These are phyloP conservation scores for Stentor roeselii DNA, from an alignment of 73 alveolate species.

Conservation along the genomic window DNA sequence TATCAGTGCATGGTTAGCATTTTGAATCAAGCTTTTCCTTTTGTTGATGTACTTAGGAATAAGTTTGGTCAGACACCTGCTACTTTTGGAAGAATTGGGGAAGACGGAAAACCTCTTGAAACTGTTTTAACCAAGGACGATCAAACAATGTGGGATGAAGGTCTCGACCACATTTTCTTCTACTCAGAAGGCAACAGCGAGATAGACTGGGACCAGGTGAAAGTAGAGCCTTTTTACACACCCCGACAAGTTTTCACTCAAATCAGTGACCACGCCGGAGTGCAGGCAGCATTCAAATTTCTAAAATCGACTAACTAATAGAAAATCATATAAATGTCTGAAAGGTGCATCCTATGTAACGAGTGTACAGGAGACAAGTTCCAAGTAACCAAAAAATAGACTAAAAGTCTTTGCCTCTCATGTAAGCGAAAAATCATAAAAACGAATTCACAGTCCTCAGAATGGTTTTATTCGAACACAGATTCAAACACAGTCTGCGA, in stretches of 20 bases:
- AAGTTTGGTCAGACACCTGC: slow-evolving; percentile 17
- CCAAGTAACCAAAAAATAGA: too few species aligned
- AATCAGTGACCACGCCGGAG: slow-evolving; percentile 25
- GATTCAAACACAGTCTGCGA: not conserved
- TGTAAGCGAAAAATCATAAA: too few species aligned
- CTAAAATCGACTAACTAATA: too few species aligned
- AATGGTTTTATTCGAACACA: too few species aligned
- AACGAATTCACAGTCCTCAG: too few species aligned
- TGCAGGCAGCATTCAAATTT: not conserved
- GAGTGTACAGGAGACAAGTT: too few species aligned
- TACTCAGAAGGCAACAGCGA: not conserved
- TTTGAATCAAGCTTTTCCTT: not conserved
- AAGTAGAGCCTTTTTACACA: slow-evolving; percentile 20
- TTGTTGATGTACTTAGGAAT: slow-evolving; percentile 8
- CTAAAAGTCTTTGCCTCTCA: too few species aligned
- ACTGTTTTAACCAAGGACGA: not conserved
- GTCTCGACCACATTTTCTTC: not conserved
- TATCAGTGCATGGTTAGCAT: not conserved
- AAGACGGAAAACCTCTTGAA: not conserved
- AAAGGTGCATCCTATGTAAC: too few species aligned
- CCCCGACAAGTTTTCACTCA: slow-evolving; percentile 16
- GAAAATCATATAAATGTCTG: too few species aligned
- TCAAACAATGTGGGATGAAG: slow-evolving; percentile 17
- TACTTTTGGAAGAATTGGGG: slow-evolving; percentile 18
- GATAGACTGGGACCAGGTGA: not conserved